Percentiles rank a stretch among this genome's conserved stretches.
Conservation (phyloP, 2,329 filamentous ascomycete species). For the Penicillium vulpinum region DNA sequence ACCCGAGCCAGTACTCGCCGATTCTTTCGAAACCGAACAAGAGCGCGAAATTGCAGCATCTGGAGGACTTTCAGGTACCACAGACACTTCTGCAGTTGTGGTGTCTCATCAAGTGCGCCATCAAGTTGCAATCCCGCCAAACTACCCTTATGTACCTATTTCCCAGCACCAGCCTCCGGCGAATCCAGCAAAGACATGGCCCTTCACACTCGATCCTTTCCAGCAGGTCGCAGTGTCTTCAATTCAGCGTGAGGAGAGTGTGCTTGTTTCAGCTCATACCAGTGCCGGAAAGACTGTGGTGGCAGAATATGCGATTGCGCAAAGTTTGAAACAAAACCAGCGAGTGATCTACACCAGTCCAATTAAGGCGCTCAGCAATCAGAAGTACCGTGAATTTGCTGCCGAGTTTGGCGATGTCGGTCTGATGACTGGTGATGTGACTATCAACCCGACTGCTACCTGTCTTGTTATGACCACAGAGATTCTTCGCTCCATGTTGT, state of each 20-base stretch:
- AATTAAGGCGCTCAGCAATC: constrained; percentile 97
- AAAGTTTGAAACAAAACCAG: constrained; percentile 95
- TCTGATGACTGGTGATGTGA: constrained; percentile 98
- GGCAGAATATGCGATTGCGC: constrained; percentile 96
- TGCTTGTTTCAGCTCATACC: constrained; percentile 94
- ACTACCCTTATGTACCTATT: constrained; percentile 93
- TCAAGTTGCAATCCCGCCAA: constrained; percentile 90
- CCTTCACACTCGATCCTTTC: constrained; percentile 94
- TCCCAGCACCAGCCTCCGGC: constrained; percentile 89
- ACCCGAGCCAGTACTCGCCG: constrained; percentile 79
- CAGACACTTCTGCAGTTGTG: constrained; percentile 67
- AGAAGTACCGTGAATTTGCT: constrained; percentile 96
- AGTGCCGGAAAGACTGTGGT: constrained; percentile 98
- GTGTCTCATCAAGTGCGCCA: constrained; percentile 97
- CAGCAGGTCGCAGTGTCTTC: constrained; percentile 92
- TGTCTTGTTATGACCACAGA: constrained; percentile 99
- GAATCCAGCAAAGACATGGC: constrained; percentile 78
- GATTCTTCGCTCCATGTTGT: constrained; percentile 98
- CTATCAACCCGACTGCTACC: constrained; percentile 96
- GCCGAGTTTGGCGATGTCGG: constrained; percentile 96
- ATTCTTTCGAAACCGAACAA: constrained; percentile 92
- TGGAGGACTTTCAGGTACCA: constrained; percentile 63
- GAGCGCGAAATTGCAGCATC: constrained; percentile 85
- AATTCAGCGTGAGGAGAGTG: constrained; percentile 94
- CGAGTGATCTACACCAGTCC: constrained; percentile 98